Conservation (phyloP, 1,139 yeast species). For the Hansenula lynferdii region DNA sequence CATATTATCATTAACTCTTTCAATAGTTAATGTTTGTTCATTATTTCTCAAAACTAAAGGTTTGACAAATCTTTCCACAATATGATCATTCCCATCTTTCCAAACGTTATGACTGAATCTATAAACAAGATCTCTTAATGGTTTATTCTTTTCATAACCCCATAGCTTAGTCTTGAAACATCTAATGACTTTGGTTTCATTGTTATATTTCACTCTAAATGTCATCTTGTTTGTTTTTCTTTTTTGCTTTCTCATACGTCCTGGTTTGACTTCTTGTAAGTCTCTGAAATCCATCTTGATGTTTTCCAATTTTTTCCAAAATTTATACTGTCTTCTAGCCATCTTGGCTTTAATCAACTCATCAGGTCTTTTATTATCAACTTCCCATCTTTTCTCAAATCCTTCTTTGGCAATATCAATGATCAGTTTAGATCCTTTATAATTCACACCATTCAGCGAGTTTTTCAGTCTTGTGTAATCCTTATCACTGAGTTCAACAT, state of each 20-base stretch:
- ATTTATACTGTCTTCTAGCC: conserved; percentile 34
- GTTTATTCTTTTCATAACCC: conserved; percentile 77
- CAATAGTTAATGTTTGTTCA: conserved; percentile 14
- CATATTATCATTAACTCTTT: conserved; percentile 17
- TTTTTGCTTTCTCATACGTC: conserved; percentile 53
- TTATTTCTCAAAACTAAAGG: conserved; percentile 23
- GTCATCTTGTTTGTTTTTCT: conserved; percentile 56
- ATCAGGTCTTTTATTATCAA: conserved; percentile 29
- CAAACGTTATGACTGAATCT: conserved; percentile 63
- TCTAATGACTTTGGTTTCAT: conserved; percentile 52
- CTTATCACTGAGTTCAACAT: conserved; percentile 45
- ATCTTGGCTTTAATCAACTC: conserved; percentile 24
- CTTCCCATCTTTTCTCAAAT: conserved; percentile 40
- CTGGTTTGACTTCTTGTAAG: conserved; percentile 51
- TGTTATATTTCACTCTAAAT: conserved; percentile 59
- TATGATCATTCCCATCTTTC: conserved; percentile 80
- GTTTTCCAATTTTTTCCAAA: conserved; percentile 35
- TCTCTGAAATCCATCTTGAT: conserved; percentile 34
- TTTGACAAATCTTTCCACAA: conserved; percentile 49
- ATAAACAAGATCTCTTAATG: conserved; percentile 57
- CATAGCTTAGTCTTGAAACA: conserved; percentile 75
- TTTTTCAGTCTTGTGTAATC: conserved; percentile 44
- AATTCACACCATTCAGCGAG: conserved; percentile 64
- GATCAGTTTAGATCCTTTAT: conserved; percentile 64
- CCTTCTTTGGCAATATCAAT: conserved; percentile 45